Base-by-base conservation (phyloP, 306 rosid species). In the Vicia villosa region DNA sequence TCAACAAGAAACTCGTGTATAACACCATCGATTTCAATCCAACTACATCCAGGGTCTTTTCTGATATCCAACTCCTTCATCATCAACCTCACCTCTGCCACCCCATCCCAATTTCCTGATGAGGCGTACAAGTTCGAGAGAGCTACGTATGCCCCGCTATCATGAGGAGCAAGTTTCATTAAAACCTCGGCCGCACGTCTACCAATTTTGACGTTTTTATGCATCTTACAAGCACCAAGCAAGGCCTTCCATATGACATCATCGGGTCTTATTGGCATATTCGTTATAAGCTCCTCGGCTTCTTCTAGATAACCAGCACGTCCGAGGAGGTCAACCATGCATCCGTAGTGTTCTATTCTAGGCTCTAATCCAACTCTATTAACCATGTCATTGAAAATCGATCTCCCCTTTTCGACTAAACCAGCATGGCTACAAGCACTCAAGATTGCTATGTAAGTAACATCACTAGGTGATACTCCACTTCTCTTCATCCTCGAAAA, bases 31-130 rank as follows among this genome's bases (percentile, higher is more conserved):
- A 86, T 63, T 75, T 92, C 95, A 54, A 87, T 83, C 91, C 83
- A 92, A 73, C 95, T 87, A 64, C 92, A 84, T 42, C 96, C 96
- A 3, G 96, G 98, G 74, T 92, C 95, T 75, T 87, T 92, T 77
- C 85, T 79, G 28, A 89, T 82, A 62, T 88, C 89, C 86, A 78
- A 72, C 62, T 81, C 81, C 74, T 80, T 84, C 96, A 87, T 92
- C 85, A 57, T 79, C 82, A 86, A 16, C 73, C 96, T 92, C 80
- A 89, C 86, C 60, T 62, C 78, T 8, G 91, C 82, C 47, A 89
- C 96, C 4, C 77, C 84, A 63, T 83, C 83, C 98, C 98, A 92
- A 40, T 89, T 76, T 76, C 82, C 88, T 2, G 76, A 50, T 38
- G 87, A 77, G 58, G 96, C 95, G 69, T 86, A 85, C 77, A 89